These are phyloP conservation scores for Rhodotorula sp. DNA, from an alignment of 1,284 basidiomycete genomes.

Conservation along the genomic window DNA sequence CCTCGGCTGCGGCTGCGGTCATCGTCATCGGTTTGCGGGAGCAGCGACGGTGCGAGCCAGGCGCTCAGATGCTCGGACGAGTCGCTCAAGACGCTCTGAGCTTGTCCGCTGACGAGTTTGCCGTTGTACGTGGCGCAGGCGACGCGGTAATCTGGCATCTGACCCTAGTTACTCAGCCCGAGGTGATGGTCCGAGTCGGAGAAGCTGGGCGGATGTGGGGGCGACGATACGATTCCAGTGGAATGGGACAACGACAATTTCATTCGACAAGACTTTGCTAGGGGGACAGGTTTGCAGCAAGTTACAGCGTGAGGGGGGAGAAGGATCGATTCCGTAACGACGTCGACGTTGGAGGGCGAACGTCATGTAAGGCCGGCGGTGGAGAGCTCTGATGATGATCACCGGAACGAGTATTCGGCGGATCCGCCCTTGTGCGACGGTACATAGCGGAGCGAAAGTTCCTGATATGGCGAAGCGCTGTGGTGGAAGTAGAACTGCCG, in stretches of 20 bases:
- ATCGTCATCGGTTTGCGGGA: not conserved
- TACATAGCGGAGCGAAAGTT: conserved; percentile 33
- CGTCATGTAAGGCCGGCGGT: too few relatives aligned
- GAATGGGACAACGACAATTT: too few relatives aligned
- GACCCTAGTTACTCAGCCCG: not conserved
- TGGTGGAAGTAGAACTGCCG: conserved; percentile 23
- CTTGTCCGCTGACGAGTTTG: conserved; percentile 44
- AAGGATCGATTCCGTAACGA: not conserved
- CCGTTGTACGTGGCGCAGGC: conserved; percentile 50
- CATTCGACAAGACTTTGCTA: too few relatives aligned
- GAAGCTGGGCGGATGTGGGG: too few relatives aligned
- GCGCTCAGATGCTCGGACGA: conserved; percentile 40
- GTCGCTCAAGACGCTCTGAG: conserved; percentile 23
- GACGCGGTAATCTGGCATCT: conserved; percentile 37
- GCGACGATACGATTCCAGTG: too few relatives aligned
- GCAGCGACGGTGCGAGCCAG: conserved; percentile 44
- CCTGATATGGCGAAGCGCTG: conserved; percentile 17
- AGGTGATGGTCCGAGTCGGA: not conserved
- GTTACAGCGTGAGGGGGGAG: not conserved
- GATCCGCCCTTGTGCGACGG: conserved; percentile 22
- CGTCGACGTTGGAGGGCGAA: not conserved
- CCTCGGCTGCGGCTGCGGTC: not conserved
- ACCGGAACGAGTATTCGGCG: conserved; percentile 24
- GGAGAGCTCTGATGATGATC: not conserved
- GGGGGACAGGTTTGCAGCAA: too few relatives aligned